phyloP scores from a whole-genome alignment of 2,329 filamentous ascomycete genomes.

The Cladosporium sp. region DNA sequence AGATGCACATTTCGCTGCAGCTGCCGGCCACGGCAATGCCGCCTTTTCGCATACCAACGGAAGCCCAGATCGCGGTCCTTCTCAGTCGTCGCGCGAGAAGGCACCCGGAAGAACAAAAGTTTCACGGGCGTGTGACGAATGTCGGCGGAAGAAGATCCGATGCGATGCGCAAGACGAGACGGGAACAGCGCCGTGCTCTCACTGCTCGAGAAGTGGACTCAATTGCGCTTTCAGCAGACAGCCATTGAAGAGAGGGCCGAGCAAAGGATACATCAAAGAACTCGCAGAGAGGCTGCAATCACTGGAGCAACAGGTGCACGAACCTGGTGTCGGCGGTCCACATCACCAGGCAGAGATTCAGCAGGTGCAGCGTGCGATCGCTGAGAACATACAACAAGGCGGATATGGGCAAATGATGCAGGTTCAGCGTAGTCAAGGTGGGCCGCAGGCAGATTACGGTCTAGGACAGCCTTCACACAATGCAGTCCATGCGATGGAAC shows the following conservation, averaged over 20 bases:
- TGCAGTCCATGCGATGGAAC: conserved; percentile 25
- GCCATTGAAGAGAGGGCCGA: conserved; percentile 76
- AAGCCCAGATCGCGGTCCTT: conserved; percentile 25
- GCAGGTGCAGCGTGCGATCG: conserved; percentile 34
- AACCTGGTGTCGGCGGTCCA: conserved; percentile 29
- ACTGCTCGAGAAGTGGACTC: conserved; percentile 76
- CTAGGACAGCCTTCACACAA: neutral
- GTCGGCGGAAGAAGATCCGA: conserved; percentile 82
- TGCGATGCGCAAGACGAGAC: conserved; percentile 80
- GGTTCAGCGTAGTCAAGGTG: conserved; percentile 4
- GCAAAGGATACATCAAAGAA: conserved; percentile 94
- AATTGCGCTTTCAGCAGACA: conserved; percentile 82
- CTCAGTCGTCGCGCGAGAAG: conserved; percentile 27
- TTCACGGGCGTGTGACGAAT: conserved; percentile 86
- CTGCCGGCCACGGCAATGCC: conserved; percentile 26
- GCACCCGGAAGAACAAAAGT: conserved; percentile 74
- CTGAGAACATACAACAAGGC: conserved; percentile 33
- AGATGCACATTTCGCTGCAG: conserved; percentile 20
- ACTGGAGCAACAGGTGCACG: conserved; percentile 72
- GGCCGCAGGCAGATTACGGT: neutral
- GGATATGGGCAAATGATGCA: conserved; percentile 16
- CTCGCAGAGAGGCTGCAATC: conserved; percentile 80
- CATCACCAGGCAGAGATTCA: conserved; percentile 34
- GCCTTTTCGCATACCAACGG: conserved; percentile 29
- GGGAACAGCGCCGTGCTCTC: conserved; percentile 74